phyloP scores from a whole-genome alignment of 768 basidiomycete genomes.

The Cyathus striatus region DNA sequence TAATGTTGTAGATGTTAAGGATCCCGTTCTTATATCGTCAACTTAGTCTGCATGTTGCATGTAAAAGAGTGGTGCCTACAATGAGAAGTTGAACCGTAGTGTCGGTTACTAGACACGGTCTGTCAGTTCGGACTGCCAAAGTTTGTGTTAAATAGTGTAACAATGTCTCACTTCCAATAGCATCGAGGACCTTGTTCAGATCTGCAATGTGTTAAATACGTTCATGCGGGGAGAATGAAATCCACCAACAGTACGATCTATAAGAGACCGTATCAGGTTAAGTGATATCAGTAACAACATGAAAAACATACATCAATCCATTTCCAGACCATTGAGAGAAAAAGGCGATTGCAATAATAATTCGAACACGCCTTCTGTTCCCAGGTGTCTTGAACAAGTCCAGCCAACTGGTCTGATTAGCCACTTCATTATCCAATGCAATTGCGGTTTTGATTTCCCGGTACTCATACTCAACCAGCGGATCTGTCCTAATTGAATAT shows the following conservation, averaged over 20 bases:
- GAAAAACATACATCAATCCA: conserved; percentile 33
- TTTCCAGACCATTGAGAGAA: conserved; percentile 59
- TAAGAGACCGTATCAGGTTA: neutral
- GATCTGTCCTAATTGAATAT: conserved; percentile 32
- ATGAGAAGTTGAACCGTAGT: conserved; percentile 35
- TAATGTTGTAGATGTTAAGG: conserved; percentile 51
- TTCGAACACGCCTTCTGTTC: conserved; percentile 48
- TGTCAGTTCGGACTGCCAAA: neutral
- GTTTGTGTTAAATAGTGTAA: neutral
- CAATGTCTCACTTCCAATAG: conserved; percentile 34
- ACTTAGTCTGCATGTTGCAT: too few relatives aligned
- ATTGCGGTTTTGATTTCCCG: conserved; percentile 61
- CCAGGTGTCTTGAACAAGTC: conserved; percentile 43
- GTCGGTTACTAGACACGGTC: conserved; percentile 28
- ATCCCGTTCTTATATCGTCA: conserved; percentile 55
- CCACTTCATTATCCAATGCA: conserved; percentile 33
- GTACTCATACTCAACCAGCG: conserved; percentile 56
- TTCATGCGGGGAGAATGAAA: neutral
- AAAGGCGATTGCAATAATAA: conserved; percentile 54
- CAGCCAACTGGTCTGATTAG: conserved; percentile 36
- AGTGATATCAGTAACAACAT: conserved; percentile 3
- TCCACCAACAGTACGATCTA: conserved; percentile 1
- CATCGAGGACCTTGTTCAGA: conserved; percentile 47
- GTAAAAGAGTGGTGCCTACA: too few relatives aligned
- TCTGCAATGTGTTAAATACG: conserved; percentile 14